Evolutionary conservation across 768 basidiomycete genomes (phyloP).

Genomic region (Mycena alexandri): DNA sequence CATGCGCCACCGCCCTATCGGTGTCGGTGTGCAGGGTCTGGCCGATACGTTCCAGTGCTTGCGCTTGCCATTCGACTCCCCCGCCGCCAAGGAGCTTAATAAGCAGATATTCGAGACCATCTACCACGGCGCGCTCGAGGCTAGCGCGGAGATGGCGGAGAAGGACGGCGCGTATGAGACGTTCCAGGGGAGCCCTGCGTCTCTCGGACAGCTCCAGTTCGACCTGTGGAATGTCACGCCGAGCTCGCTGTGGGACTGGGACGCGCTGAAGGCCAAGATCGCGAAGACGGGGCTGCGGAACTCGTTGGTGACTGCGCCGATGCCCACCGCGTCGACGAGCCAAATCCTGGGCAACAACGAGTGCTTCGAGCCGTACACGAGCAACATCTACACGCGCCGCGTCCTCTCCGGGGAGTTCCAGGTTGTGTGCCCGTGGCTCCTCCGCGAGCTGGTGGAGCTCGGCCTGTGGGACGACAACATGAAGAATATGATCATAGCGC

Average conservation of each 20-base stretch:
- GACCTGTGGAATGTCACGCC: constrained; percentile 85
- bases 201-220: constrained; percentile 76
- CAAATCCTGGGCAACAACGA: constrained; percentile 89
- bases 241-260: constrained; percentile 80
- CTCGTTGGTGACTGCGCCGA: constrained; percentile 80
- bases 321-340: constrained; percentile 88
- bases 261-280: constrained; percentile 75
- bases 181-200: constrained; percentile 77
- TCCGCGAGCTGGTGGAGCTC: constrained; percentile 82
- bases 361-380: constrained; percentile 90
- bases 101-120: constrained; percentile 89
- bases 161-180: constrained; percentile 75
- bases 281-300: constrained; percentile 76
- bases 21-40: constrained; percentile 86
- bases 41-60: constrained; percentile 88
- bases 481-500: constrained; percentile 37
- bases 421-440: constrained; percentile 87
- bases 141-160: constrained; percentile 77
- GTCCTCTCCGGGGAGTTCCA: constrained; percentile 91
- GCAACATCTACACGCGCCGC: constrained; percentile 88
- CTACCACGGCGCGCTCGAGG: constrained; percentile 83
- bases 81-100: constrained; percentile 77
- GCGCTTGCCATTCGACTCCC: constrained; percentile 82
- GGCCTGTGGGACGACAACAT: constrained; percentile 73
- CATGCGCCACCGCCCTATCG: constrained; percentile 86